These are phyloP conservation scores for Ceratocystis eucalypticola DNA, from an alignment of 2,329 filamentous ascomycete species.

Conservation along the genomic window DNA sequence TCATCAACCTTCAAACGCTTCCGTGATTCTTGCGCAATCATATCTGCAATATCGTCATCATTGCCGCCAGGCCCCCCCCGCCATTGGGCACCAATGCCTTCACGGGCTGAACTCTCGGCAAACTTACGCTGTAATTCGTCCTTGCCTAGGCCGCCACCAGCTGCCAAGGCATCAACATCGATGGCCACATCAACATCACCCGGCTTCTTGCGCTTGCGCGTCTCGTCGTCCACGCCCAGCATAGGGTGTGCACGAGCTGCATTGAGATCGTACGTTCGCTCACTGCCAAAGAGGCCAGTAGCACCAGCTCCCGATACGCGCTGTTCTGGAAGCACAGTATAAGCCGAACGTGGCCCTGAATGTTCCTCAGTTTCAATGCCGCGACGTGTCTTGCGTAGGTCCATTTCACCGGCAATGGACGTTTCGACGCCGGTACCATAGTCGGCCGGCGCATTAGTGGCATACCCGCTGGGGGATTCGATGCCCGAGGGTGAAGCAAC, in stretches of 20 bases:
- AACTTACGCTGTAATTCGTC: conserved; percentile 72
- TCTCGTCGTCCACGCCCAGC: conserved; percentile 66
- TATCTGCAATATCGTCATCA: conserved; percentile 84
- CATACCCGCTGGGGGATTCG: conserved; percentile 69
- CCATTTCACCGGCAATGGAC: conserved; percentile 73
- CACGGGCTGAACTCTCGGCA: conserved; percentile 54
- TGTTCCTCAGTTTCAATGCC: conserved; percentile 80
- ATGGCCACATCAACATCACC: conserved; percentile 90
- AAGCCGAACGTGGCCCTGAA: conserved; percentile 62
- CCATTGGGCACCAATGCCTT: conserved; percentile 55
- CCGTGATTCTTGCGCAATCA: conserved; percentile 86
- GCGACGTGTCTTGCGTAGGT: conserved; percentile 68
- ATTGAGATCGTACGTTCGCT: conserved; percentile 81
- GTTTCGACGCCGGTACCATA: conserved; percentile 54
- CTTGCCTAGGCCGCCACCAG: conserved; percentile 64
- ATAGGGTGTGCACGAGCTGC: conserved; percentile 48
- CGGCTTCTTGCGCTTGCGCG: conserved; percentile 81
- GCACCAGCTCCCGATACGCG: conserved; percentile 24
- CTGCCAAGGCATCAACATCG: conserved; percentile 66
- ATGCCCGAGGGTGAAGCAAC: conserved; percentile 52
- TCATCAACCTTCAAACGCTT: conserved; percentile 84
- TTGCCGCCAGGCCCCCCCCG: conserved; percentile 29
- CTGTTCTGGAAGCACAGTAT: conserved; percentile 71
- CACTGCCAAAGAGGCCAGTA: conserved; percentile 91
- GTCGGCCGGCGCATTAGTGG: conserved; percentile 69